Conservation (phyloP, 768 basidiomycete genomes). For the Gloeophyllum trabeum region DNA sequence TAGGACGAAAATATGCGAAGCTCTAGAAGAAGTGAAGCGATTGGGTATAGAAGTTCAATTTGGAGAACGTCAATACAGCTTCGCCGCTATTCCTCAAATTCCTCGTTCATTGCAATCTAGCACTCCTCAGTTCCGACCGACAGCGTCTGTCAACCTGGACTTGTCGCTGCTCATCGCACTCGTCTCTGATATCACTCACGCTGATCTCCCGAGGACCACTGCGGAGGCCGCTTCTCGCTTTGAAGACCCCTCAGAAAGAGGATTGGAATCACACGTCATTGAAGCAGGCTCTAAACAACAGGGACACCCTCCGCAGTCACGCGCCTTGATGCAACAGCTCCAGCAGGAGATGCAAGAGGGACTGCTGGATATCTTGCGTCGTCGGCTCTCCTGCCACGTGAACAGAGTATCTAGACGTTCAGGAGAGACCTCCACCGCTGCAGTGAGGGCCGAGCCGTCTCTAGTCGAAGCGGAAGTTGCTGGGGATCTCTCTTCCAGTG, state of each 20-base stretch:
- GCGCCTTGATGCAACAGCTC: conserved; percentile 62
- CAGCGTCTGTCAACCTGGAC: conserved; percentile 63
- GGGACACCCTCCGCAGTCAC: conserved; percentile 32
- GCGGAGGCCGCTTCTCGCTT: conserved; percentile 58
- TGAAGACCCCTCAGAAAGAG: conserved; percentile 49
- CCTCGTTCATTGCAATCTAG: conserved; percentile 3
- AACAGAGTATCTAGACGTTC: no score
- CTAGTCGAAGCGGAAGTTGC: conserved; percentile 2
- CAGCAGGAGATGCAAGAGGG: conserved; percentile 62
- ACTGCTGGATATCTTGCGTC: conserved; percentile 37
- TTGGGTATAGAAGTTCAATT: conserved; percentile 62
- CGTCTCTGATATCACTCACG: conserved; percentile 73
- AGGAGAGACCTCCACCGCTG: no score
- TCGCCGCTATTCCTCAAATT: conserved; percentile 12
- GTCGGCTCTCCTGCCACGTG: background rate
- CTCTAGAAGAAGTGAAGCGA: conserved; percentile 36
- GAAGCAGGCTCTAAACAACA: conserved; percentile 6
- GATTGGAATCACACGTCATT: conserved; percentile 11
- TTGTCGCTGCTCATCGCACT: conserved; percentile 79
- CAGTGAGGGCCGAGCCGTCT: no score
- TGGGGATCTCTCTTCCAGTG: conserved; percentile 1
- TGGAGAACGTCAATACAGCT: conserved; percentile 33
- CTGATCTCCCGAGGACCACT: conserved; percentile 41
- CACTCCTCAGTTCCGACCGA: conserved; percentile 29
- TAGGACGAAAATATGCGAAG: no score